phyloP scores from a whole-genome alignment of 306 rosid species.

The Ammopiptanthus mongolicus region DNA sequence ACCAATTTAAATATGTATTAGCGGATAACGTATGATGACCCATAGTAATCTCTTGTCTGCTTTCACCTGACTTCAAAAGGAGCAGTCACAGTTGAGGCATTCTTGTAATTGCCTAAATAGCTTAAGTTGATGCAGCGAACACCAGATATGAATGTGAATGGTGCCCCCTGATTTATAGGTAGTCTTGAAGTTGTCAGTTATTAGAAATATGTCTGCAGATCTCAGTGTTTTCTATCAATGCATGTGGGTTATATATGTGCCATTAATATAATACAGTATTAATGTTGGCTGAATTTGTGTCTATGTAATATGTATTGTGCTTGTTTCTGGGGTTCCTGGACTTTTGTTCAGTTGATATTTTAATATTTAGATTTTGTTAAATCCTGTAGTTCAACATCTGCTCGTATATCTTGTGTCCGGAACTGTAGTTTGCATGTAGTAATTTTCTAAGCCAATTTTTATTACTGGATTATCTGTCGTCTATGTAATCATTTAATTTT shows the following conservation, averaged over 20 bases:
- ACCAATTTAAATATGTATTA: not conserved
- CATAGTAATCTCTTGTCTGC: not conserved
- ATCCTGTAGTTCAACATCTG: not conserved
- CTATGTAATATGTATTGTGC: not conserved
- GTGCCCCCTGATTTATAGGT: not conserved
- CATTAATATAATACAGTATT: not conserved
- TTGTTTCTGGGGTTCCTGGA: not conserved
- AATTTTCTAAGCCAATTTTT: not conserved
- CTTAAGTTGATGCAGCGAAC: not conserved
- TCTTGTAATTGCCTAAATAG: not conserved
- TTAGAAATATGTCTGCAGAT: not conserved
- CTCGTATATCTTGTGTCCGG: conserved; percentile 13
- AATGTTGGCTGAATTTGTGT: not conserved
- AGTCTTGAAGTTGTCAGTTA: not conserved
- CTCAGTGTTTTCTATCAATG: not conserved
- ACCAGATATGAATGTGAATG: not conserved
- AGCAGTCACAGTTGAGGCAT: not conserved
- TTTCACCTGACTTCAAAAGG: not conserved
- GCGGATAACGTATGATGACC: not conserved
- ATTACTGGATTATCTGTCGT: not conserved
- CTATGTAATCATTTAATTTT: conserved; percentile 3
- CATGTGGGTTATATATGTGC: not conserved
- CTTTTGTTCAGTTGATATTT: not conserved
- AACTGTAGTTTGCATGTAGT: not conserved
- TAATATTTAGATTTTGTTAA: not conserved